Evolutionary conservation across 2,329 filamentous ascomycete genomes (phyloP).

Genomic region (Pestalotiopsis sp.): DNA sequence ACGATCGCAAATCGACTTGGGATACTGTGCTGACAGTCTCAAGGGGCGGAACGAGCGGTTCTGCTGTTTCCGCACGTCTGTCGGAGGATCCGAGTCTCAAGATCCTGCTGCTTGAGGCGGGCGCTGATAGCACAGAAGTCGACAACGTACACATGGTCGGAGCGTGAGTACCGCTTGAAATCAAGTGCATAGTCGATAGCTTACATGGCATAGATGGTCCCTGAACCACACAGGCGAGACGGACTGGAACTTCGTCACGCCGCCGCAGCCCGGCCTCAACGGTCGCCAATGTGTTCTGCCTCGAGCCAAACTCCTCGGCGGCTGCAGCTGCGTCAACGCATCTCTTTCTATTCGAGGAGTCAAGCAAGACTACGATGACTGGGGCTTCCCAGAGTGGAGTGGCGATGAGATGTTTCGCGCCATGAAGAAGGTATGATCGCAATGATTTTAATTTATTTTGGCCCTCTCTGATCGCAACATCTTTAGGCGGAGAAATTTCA

Average conservation of each 20-base stretch:
- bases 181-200: neutral
- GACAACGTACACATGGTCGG: neutral
- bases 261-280: constrained; percentile 40
- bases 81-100: neutral
- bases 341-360: constrained; percentile 52
- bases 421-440: neutral
- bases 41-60: neutral
- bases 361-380: constrained; percentile 54
- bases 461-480: neutral
- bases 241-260: constrained; percentile 54
- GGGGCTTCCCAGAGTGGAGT: constrained; percentile 52
- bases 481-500: neutral
- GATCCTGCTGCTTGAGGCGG: neutral
- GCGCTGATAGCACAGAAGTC: neutral
- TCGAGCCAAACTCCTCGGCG: constrained; percentile 52
- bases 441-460: neutral
- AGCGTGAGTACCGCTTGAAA: neutral
- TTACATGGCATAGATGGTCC: constrained; percentile 35
- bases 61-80: neutral
- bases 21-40: neutral
- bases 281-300: constrained; percentile 49
- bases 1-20: neutral
- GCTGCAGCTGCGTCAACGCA: constrained; percentile 52
- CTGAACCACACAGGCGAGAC: constrained; percentile 50
- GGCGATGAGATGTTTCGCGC: neutral